These are phyloP conservation scores for Imleria badia DNA, from an alignment of 768 basidiomycete species.

Conservation along the genomic window DNA sequence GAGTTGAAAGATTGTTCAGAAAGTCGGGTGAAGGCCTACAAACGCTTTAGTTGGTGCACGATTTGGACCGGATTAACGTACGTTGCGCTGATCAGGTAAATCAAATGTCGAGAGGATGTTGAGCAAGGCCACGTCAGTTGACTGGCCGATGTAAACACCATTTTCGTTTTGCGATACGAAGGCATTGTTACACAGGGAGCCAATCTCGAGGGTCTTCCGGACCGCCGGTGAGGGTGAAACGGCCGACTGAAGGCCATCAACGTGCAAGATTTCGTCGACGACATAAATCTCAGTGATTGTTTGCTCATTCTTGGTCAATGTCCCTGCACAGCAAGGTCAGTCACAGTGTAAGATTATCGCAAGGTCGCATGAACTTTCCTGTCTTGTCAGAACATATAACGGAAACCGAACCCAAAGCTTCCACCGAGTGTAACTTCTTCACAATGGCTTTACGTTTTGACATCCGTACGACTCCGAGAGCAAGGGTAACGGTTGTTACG, in stretches of 20 bases:
- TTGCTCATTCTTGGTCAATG: slow-evolving; percentile 94
- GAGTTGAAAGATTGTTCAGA: slow-evolving; percentile 90
- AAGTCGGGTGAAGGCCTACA: slow-evolving; percentile 65
- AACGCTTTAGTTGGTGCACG: slow-evolving; percentile 3
- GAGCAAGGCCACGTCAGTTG: slow-evolving; percentile 90
- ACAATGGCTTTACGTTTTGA: slow-evolving; percentile 94
- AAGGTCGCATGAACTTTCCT: slow-evolving; percentile 42
- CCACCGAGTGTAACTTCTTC: slow-evolving; percentile 94
- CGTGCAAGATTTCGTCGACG: slow-evolving; percentile 74
- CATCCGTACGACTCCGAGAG: slow-evolving; percentile 92
- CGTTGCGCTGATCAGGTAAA: slow-evolving; percentile 67
- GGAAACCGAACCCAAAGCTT: slow-evolving; percentile 91
- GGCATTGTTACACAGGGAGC: slow-evolving; percentile 89
- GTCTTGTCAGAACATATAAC: slow-evolving; percentile 99
- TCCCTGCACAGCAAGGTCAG: slow-evolving; percentile 47
- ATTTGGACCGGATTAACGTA: slow-evolving; percentile 35
- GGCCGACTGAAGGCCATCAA: slow-evolving; percentile 51
- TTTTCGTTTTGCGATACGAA: slow-evolving; percentile 61
- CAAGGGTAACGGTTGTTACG: slow-evolving; percentile 95
- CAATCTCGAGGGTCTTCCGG: slow-evolving; percentile 74
- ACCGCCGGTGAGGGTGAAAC: slow-evolving; percentile 63
- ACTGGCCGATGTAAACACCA: slow-evolving; percentile 78
- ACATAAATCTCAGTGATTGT: slow-evolving; percentile 88
- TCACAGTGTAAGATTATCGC: background rate
- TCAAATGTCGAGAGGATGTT: slow-evolving; percentile 72